Evolutionary conservation across 2,329 filamentous ascomycete species (phyloP).

Genomic region (Diaporthe citri): DNA sequence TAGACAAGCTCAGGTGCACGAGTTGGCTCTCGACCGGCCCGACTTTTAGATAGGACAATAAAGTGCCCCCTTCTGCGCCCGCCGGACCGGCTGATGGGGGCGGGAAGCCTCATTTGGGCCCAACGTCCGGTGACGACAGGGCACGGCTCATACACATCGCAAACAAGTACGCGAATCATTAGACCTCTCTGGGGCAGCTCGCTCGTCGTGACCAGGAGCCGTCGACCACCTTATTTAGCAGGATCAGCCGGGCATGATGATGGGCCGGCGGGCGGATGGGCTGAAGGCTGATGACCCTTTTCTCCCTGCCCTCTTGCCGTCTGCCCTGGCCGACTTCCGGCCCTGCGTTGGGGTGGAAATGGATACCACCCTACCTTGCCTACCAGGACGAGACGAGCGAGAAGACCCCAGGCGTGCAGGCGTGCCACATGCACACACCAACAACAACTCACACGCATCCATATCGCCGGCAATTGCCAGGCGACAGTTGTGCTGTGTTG

Average conservation of each 20-base stretch:
- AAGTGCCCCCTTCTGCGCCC: too few species aligned
- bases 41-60: background rate
- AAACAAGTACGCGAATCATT: conserved; percentile 16
- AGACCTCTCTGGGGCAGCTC: background rate
- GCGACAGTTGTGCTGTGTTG: conserved; percentile 11
- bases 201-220: background rate
- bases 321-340: conserved; percentile 32
- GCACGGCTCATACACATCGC: conserved; percentile 10
- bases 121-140: conserved; percentile 6
- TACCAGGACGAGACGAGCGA: conserved; percentile 25
- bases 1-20: background rate
- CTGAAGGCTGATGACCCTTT: conserved; percentile 8
- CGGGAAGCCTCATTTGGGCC: background rate
- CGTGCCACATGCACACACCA: conserved; percentile 1
- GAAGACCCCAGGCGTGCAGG: background rate
- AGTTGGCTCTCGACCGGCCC: background rate
- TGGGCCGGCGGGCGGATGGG: background rate
- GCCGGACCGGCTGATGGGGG: background rate
- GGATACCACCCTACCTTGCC: background rate
- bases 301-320: background rate
- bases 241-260: conserved; percentile 30
- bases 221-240: background rate
- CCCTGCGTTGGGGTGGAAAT: conserved; percentile 5
- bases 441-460: too few species aligned
- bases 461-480: conserved; percentile 21